phyloP scores from a whole-genome alignment of 2,329 filamentous ascomycete genomes.

The Akanthomyces lecanii region DNA sequence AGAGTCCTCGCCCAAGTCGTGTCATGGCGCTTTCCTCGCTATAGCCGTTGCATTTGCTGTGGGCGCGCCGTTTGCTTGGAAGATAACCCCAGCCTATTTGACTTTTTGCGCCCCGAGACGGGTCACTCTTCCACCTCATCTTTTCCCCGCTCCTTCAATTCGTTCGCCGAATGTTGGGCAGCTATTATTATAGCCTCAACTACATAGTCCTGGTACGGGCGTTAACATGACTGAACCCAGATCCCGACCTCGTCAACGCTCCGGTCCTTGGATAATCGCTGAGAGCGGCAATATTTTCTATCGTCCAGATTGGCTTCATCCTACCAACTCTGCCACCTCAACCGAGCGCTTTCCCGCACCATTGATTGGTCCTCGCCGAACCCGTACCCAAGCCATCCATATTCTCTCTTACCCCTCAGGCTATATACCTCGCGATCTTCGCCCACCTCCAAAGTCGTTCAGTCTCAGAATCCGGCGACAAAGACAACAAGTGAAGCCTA shows the following conservation, averaged over 20 bases:
- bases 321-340: constrained; percentile 8
- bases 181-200: not conserved
- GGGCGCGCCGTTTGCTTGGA: not conserved
- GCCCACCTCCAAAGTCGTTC: constrained; percentile 33
- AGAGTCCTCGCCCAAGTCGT: not conserved
- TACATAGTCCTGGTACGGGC: not conserved
- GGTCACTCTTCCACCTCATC: not conserved
- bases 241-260: not conserved
- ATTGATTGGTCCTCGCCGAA: constrained; percentile 36
- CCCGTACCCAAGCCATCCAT: constrained; percentile 39
- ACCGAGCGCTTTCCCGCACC: constrained; percentile 30
- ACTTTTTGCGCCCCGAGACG: not conserved
- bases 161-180: not conserved
- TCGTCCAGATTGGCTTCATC: constrained; percentile 22
- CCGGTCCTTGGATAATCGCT: constrained; percentile 22
- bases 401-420: constrained; percentile 39
- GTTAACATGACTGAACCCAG: constrained; percentile 11
- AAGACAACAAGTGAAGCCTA: not conserved
- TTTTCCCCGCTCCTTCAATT: not conserved
- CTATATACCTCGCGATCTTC: constrained; percentile 43
- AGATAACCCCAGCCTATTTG: not conserved
- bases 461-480: not conserved
- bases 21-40: not conserved
- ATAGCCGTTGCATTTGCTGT: not conserved
- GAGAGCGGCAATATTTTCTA: constrained; percentile 29